Evolutionary conservation across 768 basidiomycete genomes (phyloP).

Genomic region (Naganishia kalamii): DNA sequence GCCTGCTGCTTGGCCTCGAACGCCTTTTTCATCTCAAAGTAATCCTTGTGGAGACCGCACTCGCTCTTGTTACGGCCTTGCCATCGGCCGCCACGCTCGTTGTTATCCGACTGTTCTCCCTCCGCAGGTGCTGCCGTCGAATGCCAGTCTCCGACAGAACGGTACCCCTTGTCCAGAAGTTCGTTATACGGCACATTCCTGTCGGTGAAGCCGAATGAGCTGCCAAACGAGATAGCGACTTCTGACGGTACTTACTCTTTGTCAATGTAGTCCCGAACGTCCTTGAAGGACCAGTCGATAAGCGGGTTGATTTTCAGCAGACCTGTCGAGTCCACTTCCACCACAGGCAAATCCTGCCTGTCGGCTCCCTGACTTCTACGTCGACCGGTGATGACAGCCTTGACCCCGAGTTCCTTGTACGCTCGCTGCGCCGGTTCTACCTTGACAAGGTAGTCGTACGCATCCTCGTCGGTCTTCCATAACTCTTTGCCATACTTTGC

Average conservation of each 20-base stretch:
- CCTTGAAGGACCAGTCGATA: constrained; percentile 73
- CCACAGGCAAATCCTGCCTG: constrained; percentile 68
- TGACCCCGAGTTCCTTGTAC: constrained; percentile 69
- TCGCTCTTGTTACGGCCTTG: constrained; percentile 80
- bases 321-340: constrained; percentile 85
- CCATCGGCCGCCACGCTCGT: constrained; percentile 88
- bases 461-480: constrained; percentile 81
- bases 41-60: constrained; percentile 90
- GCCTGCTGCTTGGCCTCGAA: constrained; percentile 37
- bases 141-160: constrained; percentile 96
- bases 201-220: neutral
- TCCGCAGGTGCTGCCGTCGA: constrained; percentile 58
- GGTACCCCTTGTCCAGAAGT: constrained; percentile 83
- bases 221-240: neutral
- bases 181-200: constrained; percentile 76
- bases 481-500: constrained; percentile 66
- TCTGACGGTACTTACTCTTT: constrained; percentile 51
- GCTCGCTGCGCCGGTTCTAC: constrained; percentile 89
- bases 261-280: constrained; percentile 78
- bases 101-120: constrained; percentile 57
- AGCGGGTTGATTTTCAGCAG: constrained; percentile 91
- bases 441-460: constrained; percentile 89
- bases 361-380: constrained; percentile 90
- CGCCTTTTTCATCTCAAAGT: constrained; percentile 55
- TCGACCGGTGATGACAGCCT: constrained; percentile 88